Conservation (phyloP, 192 early-diverging fungal species). For the Diversispora eburnea region DNA sequence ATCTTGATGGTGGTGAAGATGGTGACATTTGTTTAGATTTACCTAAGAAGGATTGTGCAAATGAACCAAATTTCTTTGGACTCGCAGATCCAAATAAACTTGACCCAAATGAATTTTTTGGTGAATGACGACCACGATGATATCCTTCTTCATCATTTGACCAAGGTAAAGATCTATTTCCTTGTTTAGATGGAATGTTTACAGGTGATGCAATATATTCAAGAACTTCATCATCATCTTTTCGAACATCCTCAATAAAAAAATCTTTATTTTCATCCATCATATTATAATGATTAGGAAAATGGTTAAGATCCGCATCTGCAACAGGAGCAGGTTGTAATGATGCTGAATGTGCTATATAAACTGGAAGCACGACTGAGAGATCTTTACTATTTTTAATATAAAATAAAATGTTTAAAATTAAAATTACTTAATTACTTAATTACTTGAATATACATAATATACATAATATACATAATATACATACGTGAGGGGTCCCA, state of each 20-base stretch:
- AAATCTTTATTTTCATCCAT: constrained; percentile 37
- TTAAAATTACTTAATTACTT: too few species aligned
- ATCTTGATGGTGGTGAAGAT: constrained; percentile 25
- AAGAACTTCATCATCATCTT: constrained; percentile 25
- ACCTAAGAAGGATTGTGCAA: constrained; percentile 32
- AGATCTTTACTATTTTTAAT: constrained; percentile 46
- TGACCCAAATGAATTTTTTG: constrained; percentile 29
- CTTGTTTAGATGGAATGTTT: constrained; percentile 1
- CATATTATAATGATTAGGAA: constrained; percentile 43
- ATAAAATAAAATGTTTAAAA: constrained; percentile 5
- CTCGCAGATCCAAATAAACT: constrained; percentile 39
- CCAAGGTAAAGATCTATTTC: constrained; percentile 28
- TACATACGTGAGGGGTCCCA: constrained; percentile 42
- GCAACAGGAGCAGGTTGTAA: constrained; percentile 43
- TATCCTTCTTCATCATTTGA: constrained; percentile 16
- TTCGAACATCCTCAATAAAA: constrained; percentile 17
- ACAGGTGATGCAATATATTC: constrained; percentile 30
- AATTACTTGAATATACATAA: too few species aligned
- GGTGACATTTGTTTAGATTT: constrained; percentile 34
- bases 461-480: background rate
- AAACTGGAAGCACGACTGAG: constrained; percentile 50
- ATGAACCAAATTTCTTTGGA: constrained; percentile 35
- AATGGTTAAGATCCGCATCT: constrained; percentile 35
- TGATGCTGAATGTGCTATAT: constrained; percentile 55
- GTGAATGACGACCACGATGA: constrained; percentile 25